These are phyloP conservation scores for Coccomyxa sp. DNA, from an alignment of 139 green algal species.

Conservation along the genomic window DNA sequence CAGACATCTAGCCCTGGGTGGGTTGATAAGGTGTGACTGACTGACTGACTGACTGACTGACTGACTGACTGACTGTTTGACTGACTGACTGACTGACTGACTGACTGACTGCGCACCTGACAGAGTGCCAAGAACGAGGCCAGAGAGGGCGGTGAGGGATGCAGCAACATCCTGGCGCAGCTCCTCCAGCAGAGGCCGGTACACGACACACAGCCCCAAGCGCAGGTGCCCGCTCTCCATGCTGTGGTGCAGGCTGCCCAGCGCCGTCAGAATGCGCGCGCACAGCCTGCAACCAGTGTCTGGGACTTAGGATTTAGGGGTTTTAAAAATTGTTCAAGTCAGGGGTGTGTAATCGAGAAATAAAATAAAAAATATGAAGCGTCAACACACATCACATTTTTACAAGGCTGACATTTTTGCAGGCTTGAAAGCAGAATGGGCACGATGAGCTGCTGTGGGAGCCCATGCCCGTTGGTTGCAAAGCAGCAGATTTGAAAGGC, in stretches of 20 bases:
- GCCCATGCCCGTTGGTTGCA: no score
- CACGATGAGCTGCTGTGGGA: no score
- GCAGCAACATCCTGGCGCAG: slow-evolving; percentile 3
- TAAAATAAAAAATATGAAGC: no score
- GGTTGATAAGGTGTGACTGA: no score
- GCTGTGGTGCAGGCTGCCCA: background rate
- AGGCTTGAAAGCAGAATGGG: background rate
- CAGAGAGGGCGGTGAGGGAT: background rate
- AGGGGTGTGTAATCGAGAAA: no score
- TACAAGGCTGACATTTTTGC: background rate
- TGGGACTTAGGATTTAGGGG: background rate
- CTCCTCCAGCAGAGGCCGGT: background rate
- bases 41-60: no score
- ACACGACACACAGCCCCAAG: background rate
- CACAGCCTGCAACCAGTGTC: background rate
- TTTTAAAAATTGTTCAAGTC: background rate
- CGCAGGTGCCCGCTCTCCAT: background rate
- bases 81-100: no score
- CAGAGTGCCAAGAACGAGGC: background rate
- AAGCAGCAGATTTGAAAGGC: no score
- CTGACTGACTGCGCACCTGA: background rate
- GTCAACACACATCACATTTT: no score
- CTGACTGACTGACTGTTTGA: no score
- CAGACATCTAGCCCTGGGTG: no score
- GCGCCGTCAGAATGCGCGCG: background rate